Base-by-base conservation (phyloP, 1,284 basidiomycete species). In the Sphagnurus paluster region DNA sequence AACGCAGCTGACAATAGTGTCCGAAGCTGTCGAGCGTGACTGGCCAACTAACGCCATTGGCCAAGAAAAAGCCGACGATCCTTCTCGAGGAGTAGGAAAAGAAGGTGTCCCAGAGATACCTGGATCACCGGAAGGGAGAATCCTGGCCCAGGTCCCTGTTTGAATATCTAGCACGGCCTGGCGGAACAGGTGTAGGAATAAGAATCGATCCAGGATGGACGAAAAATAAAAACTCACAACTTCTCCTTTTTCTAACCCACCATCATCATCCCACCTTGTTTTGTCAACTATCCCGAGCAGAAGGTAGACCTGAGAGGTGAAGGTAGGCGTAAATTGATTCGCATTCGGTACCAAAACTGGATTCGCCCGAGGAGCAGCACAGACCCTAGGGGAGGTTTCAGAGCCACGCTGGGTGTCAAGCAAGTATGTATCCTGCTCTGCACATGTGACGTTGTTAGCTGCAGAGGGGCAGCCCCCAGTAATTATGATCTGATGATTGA, bases 121-220 rank as follows among this genome's bases (percentile, higher is more conserved):
- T 39, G 87, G 87, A 59, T 90, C 87, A 19, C 85, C 84, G 30
- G 87, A 74, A 29, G 89, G 89, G 29, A 90, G 59, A 16, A 88
- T 63, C 52, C 88, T 77, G 41, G 77, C 79, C 87, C 87, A 91
- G n/a, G 74, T 67, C 10, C 79, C 85, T 21, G 77, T 76, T 41
- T 76, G 69, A 28, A 74, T 70, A 50, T 88, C 78, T 23, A 90
- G 65, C 13, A 90, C 68, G 49, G 75, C 80, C 82, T 86, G n/a
- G n/a, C n/a, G n/a, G n/a, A n/a, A 19, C 38, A 25, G 39, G 26
- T 53, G 23, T 48, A 28, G 45, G 42, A 11, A 28, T 49, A 43
- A 28, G 46, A 33, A 35, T 48, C 36, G 48, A 42, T 35, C 21
- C 45, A 30, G 49, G 24, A 29, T 40, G 34, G 7, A 19, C 35